These are phyloP conservation scores for Paralagenidium karlingii DNA, from an alignment of 352 stramenopile species.

Conservation along the genomic window DNA sequence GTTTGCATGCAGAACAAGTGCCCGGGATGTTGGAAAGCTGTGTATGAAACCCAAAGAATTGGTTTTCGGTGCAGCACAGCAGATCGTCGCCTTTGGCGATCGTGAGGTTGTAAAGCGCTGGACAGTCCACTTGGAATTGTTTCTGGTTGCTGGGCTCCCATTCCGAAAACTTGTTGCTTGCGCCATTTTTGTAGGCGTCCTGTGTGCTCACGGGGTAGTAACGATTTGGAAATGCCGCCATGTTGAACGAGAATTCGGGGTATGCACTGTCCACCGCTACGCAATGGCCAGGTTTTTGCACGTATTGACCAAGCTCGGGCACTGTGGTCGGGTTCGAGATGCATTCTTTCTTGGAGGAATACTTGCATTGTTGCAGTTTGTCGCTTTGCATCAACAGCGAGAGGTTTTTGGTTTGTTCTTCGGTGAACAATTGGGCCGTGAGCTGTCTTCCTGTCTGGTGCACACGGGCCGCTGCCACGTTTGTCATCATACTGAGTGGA, in stretches of 20 bases:
- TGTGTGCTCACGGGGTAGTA: conserved; percentile 49
- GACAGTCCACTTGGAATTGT: conserved; percentile 55
- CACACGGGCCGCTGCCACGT: too few relatives aligned
- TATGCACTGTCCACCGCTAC: conserved; percentile 53
- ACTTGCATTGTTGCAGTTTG: conserved; percentile 50
- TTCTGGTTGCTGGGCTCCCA: conserved; percentile 44
- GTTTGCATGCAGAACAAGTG: conserved; percentile 51
- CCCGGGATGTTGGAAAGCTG: conserved; percentile 42
- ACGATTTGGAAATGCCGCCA: conserved; percentile 26
- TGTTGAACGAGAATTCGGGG: conserved; percentile 19
- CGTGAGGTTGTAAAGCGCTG: conserved; percentile 58
- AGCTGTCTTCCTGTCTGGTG: too few relatives aligned
- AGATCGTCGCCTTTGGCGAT: conserved; percentile 32
- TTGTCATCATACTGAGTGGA: too few relatives aligned
- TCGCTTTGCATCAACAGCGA: conserved; percentile 21
- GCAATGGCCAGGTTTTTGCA: conserved; percentile 28
- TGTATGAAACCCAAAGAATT: conserved; percentile 45
- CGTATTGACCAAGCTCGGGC: conserved; percentile 35
- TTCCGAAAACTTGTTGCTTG: conserved; percentile 57
- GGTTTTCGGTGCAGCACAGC: conserved; percentile 66
- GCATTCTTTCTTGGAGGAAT: conserved; percentile 45
- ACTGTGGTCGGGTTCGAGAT: conserved; percentile 34
- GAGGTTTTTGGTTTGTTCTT: conserved; percentile 18
- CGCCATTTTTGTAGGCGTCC: conserved; percentile 37
- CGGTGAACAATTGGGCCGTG: too few relatives aligned